Base-by-base conservation (phyloP, 2,329 filamentous ascomycete species). In the Rhinocladiella similis region DNA sequence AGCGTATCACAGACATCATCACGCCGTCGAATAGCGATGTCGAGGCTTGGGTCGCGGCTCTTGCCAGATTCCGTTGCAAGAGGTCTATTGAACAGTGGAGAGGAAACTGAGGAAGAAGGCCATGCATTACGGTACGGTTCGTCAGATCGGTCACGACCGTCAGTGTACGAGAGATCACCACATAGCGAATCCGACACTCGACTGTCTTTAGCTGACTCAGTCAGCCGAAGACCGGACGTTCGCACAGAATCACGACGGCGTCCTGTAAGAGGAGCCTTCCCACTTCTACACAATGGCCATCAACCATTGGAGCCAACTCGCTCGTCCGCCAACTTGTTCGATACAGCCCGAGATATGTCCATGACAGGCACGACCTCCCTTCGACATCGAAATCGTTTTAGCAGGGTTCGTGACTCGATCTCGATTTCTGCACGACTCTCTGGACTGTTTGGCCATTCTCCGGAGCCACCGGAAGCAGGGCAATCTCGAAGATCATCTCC, bases 21-120 rank as follows among this genome's bases (percentile, higher is more conserved):
- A 66, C 70, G 33, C 71, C 70, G 75, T 56, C 75, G 74, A 57
- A 78, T 76, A 3, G 72, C 75, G 13, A 76, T 80, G 72, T 79
- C 76, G 50, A 69, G 77, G 38, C 65, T 80, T 42, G 75, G 76
- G 13, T 77, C 77, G 18, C 70, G 76, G 57, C 70, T 80, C 25
- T 62, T 79, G n/a, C 76, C 77, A 35, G 75, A 77, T 54, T 73
- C 73, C 12, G 73, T 76, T 14, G 73, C 73, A 22, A 71, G 75
- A 53, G 73, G 72, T 3, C 66, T 77, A 27, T 67, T 77, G 7
- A 76, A 66, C 56, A 77, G 75, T 54, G 72, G 75, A 59, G 75
- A 77, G 57, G 75, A 77, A 60, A 76, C 75, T 6, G 69, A 69
- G 1, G 75, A 70, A 14, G 75, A 78, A 62, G 75, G 75, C 5